These are phyloP conservation scores for Xerocomus amazonicus DNA, from an alignment of 1,284 basidiomycete species.

Conservation along the genomic window DNA sequence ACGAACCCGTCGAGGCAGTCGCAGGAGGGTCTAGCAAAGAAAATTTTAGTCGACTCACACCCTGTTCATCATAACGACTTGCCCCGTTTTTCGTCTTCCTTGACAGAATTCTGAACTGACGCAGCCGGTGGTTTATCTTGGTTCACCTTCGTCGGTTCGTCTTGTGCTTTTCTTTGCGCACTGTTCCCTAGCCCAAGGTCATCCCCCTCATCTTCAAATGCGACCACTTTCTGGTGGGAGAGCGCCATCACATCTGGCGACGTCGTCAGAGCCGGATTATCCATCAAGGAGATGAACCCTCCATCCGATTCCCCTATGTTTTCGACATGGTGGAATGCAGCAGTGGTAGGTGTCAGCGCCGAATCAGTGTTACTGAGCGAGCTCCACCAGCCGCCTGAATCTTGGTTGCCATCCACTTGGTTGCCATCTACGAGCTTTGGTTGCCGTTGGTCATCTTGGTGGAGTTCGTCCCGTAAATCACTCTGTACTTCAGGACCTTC, in stretches of 20 bases:
- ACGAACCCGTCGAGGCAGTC: slow-evolving; percentile 48
- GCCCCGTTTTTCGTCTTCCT: slow-evolving; percentile 27
- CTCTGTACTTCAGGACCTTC: slow-evolving; percentile 29
- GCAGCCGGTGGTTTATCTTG: slow-evolving; percentile 19
- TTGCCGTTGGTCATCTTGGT: slow-evolving; percentile 3
- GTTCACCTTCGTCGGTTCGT: slow-evolving; percentile 26
- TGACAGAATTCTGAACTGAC: slow-evolving; percentile 11
- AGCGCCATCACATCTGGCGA: slow-evolving; percentile 32
- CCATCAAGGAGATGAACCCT: slow-evolving; percentile 87
- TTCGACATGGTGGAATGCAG: slow-evolving; percentile 56
- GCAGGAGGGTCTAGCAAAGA: slow-evolving; percentile 25
- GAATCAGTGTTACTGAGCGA: slow-evolving; percentile 46
- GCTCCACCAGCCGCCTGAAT: slow-evolving; percentile 60
- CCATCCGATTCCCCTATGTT: slow-evolving; percentile 44
- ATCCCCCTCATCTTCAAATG: slow-evolving; percentile 70
- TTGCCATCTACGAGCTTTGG: no score
- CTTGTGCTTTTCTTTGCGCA: slow-evolving; percentile 41
- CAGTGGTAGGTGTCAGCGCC: slow-evolving; percentile 61
- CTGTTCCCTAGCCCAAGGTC: slow-evolving; percentile 91
- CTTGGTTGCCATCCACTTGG: slow-evolving; percentile 14
- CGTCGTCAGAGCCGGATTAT: slow-evolving; percentile 48
- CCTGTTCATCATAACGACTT: background rate
- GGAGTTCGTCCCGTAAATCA: slow-evolving; percentile 1
- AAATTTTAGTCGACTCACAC: background rate
- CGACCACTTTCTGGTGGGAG: slow-evolving; percentile 22